A percentile compares a stretch with the other conserved stretches of the same genome.
Evolutionary conservation across 1,284 basidiomycete species (phyloP).

Genomic region (Pseudozyma thailandica): DNA sequence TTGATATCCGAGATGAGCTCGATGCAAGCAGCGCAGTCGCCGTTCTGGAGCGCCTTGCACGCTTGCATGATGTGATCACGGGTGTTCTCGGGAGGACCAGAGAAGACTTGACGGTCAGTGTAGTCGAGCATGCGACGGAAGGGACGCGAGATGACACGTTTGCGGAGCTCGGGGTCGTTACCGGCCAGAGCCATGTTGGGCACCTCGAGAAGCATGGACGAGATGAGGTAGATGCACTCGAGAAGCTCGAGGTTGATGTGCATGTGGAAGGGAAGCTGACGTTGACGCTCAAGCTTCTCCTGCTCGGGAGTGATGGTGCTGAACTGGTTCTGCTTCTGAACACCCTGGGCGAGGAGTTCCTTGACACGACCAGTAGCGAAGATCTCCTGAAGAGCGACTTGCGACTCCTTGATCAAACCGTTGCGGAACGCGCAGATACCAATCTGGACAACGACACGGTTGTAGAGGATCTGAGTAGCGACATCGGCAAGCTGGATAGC

Average conservation of each 20-base stretch:
- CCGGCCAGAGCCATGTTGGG: slow-evolving; percentile 92
- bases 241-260: slow-evolving; percentile 98
- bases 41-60: slow-evolving; percentile 92
- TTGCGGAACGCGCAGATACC: slow-evolving; percentile 96
- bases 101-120: slow-evolving; percentile 96
- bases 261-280: slow-evolving; percentile 99
- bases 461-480: slow-evolving; percentile 96
- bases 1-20: slow-evolving; percentile 95
- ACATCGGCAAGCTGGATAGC: slow-evolving; percentile 95
- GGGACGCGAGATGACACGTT: slow-evolving; percentile 88
- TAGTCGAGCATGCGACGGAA: slow-evolving; percentile 96
- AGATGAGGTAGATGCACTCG: slow-evolving; percentile 96
- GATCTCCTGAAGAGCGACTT: slow-evolving; percentile 91
- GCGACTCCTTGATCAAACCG: slow-evolving; percentile 93
- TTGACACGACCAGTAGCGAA: slow-evolving; percentile 94
- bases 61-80: slow-evolving; percentile 99
- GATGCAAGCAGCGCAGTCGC: slow-evolving; percentile 95
- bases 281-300: slow-evolving; percentile 93
- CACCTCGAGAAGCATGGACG: slow-evolving; percentile 98
- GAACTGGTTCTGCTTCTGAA: slow-evolving; percentile 87
- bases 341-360: slow-evolving; percentile 95
- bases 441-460: slow-evolving; percentile 95
- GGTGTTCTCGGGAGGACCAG: slow-evolving; percentile 97
- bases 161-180: slow-evolving; percentile 81
- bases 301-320: slow-evolving; percentile 86